Evolutionary conservation across 768 basidiomycete species (phyloP).

Genomic region (Boletus edulis): DNA sequence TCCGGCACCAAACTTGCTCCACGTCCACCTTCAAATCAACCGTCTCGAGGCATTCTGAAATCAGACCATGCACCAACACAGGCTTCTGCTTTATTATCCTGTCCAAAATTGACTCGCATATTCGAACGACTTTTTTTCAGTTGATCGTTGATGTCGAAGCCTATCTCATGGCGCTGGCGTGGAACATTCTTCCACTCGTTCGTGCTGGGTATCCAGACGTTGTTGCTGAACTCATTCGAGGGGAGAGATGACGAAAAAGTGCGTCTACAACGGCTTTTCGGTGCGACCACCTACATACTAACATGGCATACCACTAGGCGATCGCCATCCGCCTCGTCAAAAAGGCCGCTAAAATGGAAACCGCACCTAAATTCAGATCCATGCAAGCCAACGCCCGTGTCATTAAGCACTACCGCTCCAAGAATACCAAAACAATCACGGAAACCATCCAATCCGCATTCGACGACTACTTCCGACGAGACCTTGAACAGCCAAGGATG

Average conservation of each 20-base stretch:
- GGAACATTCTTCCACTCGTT: constrained; percentile 67
- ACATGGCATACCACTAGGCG: constrained; percentile 53
- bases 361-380: constrained; percentile 90
- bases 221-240: constrained; percentile 79
- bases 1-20: no score
- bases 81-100: constrained; percentile 60
- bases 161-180: constrained; percentile 51
- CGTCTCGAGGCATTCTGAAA: constrained; percentile 28
- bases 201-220: constrained; percentile 77
- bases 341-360: constrained; percentile 89
- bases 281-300: no score
- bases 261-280: constrained; percentile 4
- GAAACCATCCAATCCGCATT: constrained; percentile 75
- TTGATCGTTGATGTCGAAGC: constrained; percentile 82
- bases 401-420: constrained; percentile 93
- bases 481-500: constrained; percentile 82
- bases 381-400: constrained; percentile 90
- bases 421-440: constrained; percentile 76
- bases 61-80: constrained; percentile 90
- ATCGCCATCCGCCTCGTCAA: constrained; percentile 92
- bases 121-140: constrained; percentile 70
- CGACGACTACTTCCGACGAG: constrained; percentile 64
- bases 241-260: constrained; percentile 95
- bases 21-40: no score
- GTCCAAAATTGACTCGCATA: no score